Base-by-base conservation (phyloP, 225 moss, liverwort and hornwort genomes). In the Asterella californica region DNA sequence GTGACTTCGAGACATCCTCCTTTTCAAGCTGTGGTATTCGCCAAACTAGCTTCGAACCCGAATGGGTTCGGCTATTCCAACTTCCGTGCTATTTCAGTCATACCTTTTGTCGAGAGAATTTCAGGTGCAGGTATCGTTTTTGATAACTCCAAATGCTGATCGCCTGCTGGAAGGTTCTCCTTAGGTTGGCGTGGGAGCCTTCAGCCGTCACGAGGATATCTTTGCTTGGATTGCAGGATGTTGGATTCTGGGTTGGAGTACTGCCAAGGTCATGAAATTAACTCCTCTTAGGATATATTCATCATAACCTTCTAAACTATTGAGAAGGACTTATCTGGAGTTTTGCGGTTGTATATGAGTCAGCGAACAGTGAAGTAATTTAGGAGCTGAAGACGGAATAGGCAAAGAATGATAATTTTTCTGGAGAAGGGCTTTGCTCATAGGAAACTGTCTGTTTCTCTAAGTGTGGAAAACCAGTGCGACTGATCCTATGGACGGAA, bases 21-120 rank as follows among this genome's bases (percentile, higher is more conserved):
- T 71, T 12, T 33, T 29, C 73, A 50, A 29, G 73, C 50, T 73
- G 73, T 73, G 73, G 10, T 74, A 32, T 52, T 74, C 18, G 32
- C 52, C 32, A 32, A 52, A 53, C 46, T 53, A 74, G 50, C 53
- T 53, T 32, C 53, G 74, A 54, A 48, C 27, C 52, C 74, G 21
- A 74, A 32, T 52, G 53, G 32, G 50, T 74, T 53, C n/a, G 9
- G 18, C 29, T 42, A 45, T 50, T n/a, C 29, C 32, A 30, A 32
- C 52, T 30, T 53, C 73, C 42, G 25, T 74, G 29, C 53, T 52
- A 53, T 30, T 54, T 33, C 52, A 74, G 52, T 25, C 27, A 52
- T 52, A 24, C 32, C 15, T 46, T 67, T 67, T 9, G 21, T 27
- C 52, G 52, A 74, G 52, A 52, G 32, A 30, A 52, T 21, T 74